Evolutionary conservation across 2,329 filamentous ascomycete species (phyloP), one percentile per base, ranked within the genome.

Genomic region (Epicoccum nigrum): DNA sequence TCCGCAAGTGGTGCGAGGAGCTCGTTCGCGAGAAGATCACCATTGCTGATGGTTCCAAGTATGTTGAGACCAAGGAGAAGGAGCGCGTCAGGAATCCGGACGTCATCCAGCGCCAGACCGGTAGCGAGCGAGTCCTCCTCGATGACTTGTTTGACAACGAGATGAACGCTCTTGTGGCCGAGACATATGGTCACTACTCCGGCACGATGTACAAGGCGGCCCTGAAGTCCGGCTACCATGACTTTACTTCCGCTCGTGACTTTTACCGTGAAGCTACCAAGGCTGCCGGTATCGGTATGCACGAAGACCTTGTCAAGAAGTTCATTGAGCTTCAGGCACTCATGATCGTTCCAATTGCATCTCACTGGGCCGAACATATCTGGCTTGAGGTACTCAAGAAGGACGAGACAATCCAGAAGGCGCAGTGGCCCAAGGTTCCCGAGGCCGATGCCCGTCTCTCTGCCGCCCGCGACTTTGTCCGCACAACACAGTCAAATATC

Each of bases 61-160:
- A 79, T 60, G 64, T 65, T 17, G 56, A 76, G 41, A 70, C 74
- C 16, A 72, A 70, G 34, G 71, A 77, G 51, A 73, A 64, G 32
- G 76, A 77, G 58, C 68, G 74, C 30, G 67, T 76, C 58, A 79
- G 78, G 72, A 79, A 76, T 54, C 68, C 70, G 40, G 80, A 89
- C 66, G 76, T 79, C 17, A 82, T 83, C 51, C 86, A 96, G 68
- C 87, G 93, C 42, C 85, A 85, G 54, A 67, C 63, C 15, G 69
- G 69, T n/a, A 91, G 90, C 41, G 81, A 86, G 62, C 83, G 86
- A 56, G 79, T 83, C 47, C 91, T 96, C 78, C 90, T 91, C 75
- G 94, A 99, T 71, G 83, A 86, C 51, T 81, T 97, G 38, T 97
- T 99, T 70, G 84, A 90, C 68, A 97, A 99, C 71, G 93, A 99